A percentile compares a stretch with the other conserved stretches of the same genome.
Conservation (phyloP, 2,329 filamentous ascomycete genomes). For the Lachnellula hyalina region DNA sequence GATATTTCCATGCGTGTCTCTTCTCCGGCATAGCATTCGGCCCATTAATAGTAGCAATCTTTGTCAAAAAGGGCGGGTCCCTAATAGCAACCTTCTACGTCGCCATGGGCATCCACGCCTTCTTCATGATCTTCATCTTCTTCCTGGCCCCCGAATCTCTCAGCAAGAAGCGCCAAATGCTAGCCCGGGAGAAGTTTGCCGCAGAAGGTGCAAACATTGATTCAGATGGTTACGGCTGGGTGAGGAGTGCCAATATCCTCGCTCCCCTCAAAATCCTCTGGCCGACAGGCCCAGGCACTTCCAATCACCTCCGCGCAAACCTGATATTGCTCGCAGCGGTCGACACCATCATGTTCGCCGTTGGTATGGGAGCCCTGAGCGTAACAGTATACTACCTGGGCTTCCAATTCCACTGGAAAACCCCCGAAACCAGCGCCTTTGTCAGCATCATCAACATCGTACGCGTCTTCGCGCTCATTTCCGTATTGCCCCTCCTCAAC, state of each 20-base stretch:
- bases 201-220: constrained; percentile 35
- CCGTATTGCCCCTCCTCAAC: constrained; percentile 70
- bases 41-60: constrained; percentile 72
- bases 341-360: constrained; percentile 76
- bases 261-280: constrained; percentile 72
- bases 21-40: constrained; percentile 87
- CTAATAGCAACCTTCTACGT: constrained; percentile 83
- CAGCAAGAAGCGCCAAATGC: constrained; percentile 62
- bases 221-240: constrained; percentile 12
- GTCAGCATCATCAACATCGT: constrained; percentile 71
- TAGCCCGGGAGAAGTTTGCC: constrained; percentile 63
- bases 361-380: constrained; percentile 74
- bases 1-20: constrained; percentile 82
- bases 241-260: constrained; percentile 60
- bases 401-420: constrained; percentile 76
- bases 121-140: constrained; percentile 68
- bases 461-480: constrained; percentile 70
- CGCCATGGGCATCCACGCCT: constrained; percentile 63
- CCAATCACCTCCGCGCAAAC: constrained; percentile 64
- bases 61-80: constrained; percentile 70
- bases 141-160: constrained; percentile 81
- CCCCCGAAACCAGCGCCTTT: constrained; percentile 73
- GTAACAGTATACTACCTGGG: constrained; percentile 81
- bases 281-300: constrained; percentile 61
- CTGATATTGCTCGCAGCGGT: constrained; percentile 74